Base-by-base conservation (phyloP, 1,284 basidiomycete genomes). In the Ceraceosorus guamensis region DNA sequence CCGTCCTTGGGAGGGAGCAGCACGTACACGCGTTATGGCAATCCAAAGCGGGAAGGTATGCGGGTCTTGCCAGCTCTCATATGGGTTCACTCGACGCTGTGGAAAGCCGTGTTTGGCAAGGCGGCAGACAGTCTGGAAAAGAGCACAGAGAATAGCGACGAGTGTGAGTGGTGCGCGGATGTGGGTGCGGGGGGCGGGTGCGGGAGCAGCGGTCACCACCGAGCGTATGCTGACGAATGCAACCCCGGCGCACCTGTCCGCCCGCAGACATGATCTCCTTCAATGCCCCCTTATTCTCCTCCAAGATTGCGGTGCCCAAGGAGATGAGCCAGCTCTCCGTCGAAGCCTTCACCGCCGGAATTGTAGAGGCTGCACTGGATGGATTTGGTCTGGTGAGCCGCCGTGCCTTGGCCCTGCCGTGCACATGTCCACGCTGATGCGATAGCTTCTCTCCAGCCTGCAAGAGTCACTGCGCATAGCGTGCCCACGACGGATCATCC, bases 291-390 rank as follows among this genome's bases (percentile, higher is more conserved):
- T 83, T 87, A 18, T 83, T 97, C 63, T 91, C 95, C 55, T 84
- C 88, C 63, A 82, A 88, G 67, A 91, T 99, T 61, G 91, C 90
- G 16, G 87, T 97, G 30, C 95, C 93, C 5, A 86, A 85, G 67
- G 95, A 98, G 71, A 87, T 98, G 84, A 87, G 85, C 62, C 87
- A 90, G 69, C 82, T 99, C 41, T 91, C 87, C 69, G 96, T 92
- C 72, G 96, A 92, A 39, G 96, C 93, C 0, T 88, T 95, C 74
- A 91, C 91, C 0, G 93, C 93, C 5, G 93, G 95, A 0, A 87
- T 98, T 55, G 91, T 99, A 4, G 95, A 99, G 79, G 93, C 91
- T 6, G 90, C 96, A 3, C 80, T 98, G 57, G 93, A 99, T 75
- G 92, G 91, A 0, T 80, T 96, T 18, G 89, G 91, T 55, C 91